A percentile compares a stretch with the other conserved stretches of the same genome.
Conservation (phyloP, 192 early-diverging fungal species). For the Phycomyces nitens region DNA sequence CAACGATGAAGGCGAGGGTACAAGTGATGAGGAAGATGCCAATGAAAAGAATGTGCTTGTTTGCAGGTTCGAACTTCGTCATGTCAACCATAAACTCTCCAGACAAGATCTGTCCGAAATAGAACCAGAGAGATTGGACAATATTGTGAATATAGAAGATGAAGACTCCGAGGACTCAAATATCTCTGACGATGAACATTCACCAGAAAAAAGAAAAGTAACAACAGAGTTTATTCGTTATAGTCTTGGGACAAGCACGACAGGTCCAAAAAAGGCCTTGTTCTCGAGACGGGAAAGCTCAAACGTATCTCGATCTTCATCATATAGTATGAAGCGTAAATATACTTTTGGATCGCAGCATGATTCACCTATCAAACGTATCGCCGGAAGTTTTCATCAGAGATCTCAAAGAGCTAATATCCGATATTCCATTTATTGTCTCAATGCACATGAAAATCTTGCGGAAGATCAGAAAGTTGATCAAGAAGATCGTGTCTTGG, state of each 20-base stretch:
- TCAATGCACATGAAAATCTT: slow-evolving; percentile 20
- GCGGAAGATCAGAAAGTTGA: slow-evolving; percentile 15
- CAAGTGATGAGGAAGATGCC: background rate
- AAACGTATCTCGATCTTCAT: background rate
- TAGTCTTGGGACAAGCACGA: background rate
- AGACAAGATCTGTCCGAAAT: background rate
- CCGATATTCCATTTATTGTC: slow-evolving; percentile 28
- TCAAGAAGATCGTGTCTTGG: slow-evolving; percentile 31
- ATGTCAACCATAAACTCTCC: slow-evolving; percentile 1
- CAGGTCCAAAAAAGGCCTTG: background rate
- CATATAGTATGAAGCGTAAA: background rate
- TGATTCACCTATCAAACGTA: background rate
- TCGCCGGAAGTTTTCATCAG: background rate
- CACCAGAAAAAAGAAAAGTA: background rate
- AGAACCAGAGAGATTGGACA: slow-evolving; percentile 8
- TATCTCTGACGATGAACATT: background rate
- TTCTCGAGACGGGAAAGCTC: background rate
- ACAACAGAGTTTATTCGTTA: background rate
- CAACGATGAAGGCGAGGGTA: background rate
- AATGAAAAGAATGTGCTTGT: slow-evolving; percentile 5
- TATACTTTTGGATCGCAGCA: background rate
- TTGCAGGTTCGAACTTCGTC: slow-evolving; percentile 26
- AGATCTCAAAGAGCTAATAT: slow-evolving; percentile 13
- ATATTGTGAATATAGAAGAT: background rate
- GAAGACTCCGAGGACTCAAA: background rate